These are phyloP conservation scores for Ceratobasidium sp. DNA, from an alignment of 1,284 basidiomycete species.

Conservation along the genomic window DNA sequence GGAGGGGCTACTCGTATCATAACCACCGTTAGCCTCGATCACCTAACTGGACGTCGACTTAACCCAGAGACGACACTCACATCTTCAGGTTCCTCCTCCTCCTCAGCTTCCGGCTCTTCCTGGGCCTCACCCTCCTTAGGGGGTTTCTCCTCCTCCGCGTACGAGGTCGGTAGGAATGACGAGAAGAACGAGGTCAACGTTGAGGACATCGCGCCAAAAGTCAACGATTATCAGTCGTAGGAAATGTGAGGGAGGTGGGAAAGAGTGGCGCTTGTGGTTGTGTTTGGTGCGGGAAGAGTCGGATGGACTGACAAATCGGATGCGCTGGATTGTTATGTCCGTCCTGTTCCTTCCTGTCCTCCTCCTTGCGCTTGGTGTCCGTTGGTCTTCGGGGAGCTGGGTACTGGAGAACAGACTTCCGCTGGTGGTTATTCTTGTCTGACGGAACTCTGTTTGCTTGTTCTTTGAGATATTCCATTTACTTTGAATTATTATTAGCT, in stretches of 20 bases:
- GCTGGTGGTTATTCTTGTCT: too few species aligned
- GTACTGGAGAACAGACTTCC: too few species aligned
- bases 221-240: too few species aligned
- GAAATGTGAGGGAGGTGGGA: conserved; percentile 11
- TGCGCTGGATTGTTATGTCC: conserved; percentile 12
- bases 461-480: too few species aligned
- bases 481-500: too few species aligned
- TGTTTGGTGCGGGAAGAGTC: conserved; percentile 24
- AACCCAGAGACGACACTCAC: conserved; percentile 60
- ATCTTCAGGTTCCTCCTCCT: conserved; percentile 80
- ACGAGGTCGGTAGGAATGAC: conserved; percentile 61
- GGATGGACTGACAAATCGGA: conserved; percentile 13
- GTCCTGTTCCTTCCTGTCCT: too few species aligned
- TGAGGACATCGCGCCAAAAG: neutral
- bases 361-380: too few species aligned
- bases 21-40: neutral
- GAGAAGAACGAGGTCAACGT: conserved; percentile 65
- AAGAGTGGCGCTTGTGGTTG: neutral
- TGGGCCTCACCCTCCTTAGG: conserved; percentile 59
- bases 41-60: neutral
- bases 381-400: too few species aligned
- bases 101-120: conserved; percentile 58
- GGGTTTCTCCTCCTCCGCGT: conserved; percentile 54
- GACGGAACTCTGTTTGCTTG: too few species aligned
- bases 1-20: conserved; percentile 63